phyloP scores from a whole-genome alignment of 305 asterid genomes.

The Caryopteris hybrid region DNA sequence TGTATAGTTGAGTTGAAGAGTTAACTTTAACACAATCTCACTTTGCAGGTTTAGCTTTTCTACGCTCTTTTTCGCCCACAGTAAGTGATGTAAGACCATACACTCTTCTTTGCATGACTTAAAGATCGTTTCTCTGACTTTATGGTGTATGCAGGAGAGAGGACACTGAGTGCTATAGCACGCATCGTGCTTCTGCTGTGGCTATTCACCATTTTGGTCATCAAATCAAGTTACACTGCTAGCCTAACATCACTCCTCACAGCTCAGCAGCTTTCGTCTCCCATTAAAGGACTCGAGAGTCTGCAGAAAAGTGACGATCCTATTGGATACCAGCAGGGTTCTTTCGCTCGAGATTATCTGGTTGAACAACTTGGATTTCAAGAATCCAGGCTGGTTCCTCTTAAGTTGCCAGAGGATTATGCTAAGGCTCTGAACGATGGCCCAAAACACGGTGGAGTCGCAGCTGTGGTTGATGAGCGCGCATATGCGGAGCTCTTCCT shows the following conservation, averaged over 20 bases:
- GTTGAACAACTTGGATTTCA: conserved; percentile 40
- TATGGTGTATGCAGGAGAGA: conserved; percentile 44
- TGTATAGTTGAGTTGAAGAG: no score
- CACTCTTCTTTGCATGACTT: neutral
- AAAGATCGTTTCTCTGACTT: conserved; percentile 9
- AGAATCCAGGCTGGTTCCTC: conserved; percentile 54
- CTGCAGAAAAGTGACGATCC: conserved; percentile 31
- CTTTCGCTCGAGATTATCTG: conserved; percentile 51
- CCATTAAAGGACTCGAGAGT: conserved; percentile 51
- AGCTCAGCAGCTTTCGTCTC: conserved; percentile 50
- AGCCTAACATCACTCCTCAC: conserved; percentile 69
- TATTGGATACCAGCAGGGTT: conserved; percentile 55
- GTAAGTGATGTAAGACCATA: conserved; percentile 33
- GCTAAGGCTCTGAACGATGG: conserved; percentile 46
- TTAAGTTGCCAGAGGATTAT: conserved; percentile 51
- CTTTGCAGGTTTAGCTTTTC: conserved; percentile 58
- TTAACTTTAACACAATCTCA: neutral
- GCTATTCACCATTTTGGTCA: conserved; percentile 58
- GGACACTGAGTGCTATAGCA: conserved; percentile 49
- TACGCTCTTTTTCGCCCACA: conserved; percentile 46
- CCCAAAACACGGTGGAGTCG: conserved; percentile 49
- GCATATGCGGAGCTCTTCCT: conserved; percentile 60
- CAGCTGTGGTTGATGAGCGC: conserved; percentile 56
- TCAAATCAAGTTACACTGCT: conserved; percentile 62
- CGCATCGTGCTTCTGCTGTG: conserved; percentile 46